These are phyloP conservation scores for Podosphaera fusca DNA, from an alignment of 2,329 filamentous ascomycete species.

Conservation along the genomic window DNA sequence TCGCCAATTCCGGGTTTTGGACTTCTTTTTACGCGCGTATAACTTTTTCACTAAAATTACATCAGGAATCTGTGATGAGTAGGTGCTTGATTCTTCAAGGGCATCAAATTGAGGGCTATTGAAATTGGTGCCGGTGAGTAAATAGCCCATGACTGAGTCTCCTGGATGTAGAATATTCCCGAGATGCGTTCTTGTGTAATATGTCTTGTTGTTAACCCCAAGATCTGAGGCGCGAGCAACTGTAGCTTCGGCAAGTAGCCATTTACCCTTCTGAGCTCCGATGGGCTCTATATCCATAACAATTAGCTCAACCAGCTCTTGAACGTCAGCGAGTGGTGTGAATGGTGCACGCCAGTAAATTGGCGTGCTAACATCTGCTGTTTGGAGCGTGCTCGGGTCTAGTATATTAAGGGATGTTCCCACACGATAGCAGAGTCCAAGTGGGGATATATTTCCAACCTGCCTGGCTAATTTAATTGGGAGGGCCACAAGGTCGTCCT, in stretches of 20 bases:
- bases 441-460: constrained; percentile 67
- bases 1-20: constrained; percentile 69
- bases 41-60: constrained; percentile 93
- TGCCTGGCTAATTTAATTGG: constrained; percentile 75
- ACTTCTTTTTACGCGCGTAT: constrained; percentile 70
- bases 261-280: constrained; percentile 55
- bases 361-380: constrained; percentile 56
- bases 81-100: constrained; percentile 54
- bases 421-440: constrained; percentile 68
- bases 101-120: constrained; percentile 74
- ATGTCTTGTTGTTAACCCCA: constrained; percentile 65
- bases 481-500: constrained; percentile 86
- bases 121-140: constrained; percentile 72
- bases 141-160: constrained; percentile 87
- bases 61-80: constrained; percentile 63
- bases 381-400: constrained; percentile 79
- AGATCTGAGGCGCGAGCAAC: constrained; percentile 73
- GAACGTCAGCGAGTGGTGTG: constrained; percentile 56
- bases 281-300: constrained; percentile 81
- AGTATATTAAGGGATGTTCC: constrained; percentile 77
- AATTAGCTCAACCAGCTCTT: constrained; percentile 75
- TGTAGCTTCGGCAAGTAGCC: constrained; percentile 66
- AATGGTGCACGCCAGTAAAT: constrained; percentile 89
- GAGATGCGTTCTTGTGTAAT: constrained; percentile 76
- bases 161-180: constrained; percentile 68